Evolutionary conservation across 768 basidiomycete species (phyloP), one percentile per base, ranked within the genome.

Genomic region (Lyophyllum atratum): DNA sequence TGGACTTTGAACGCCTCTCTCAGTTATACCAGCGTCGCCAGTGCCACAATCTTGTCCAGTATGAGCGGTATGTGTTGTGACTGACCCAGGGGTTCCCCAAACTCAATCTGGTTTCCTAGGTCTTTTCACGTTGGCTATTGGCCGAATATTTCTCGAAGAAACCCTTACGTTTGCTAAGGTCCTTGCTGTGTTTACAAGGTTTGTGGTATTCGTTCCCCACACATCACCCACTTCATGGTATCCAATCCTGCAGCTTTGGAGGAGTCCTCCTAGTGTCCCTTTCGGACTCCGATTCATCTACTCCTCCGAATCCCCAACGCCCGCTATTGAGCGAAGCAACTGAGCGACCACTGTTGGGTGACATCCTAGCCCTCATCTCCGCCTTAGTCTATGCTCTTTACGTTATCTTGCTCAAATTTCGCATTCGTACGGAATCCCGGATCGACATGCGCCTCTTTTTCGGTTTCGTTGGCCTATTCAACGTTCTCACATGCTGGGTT

Each of bases 1-100:
- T 98, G 95, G 93, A 71, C 86, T 11, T 75, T 96, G 28, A 97
- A 95, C 68, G 88, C 87, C 1, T 80, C 90, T 19, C 78, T 98
- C 44, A 86, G 84, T 28, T 90, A 88, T 68, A 98, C 96, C 1
- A 93, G 88, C 64, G 95, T 98, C n/a, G 92, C 93, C 2, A 96
- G 93, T 69, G 85, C 92, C 19, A 97, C 95, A 4, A 88, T 98
- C 34, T 72, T 97, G 50, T 89, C 92, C 1, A 87, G 89, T 66
- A 95, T 87, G 79, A 95, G 93, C 61, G 94, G 95, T 94, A 62
- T 31, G 86, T 70, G 33, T 44, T 14, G 46, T 19, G 34, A 25
- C 37, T 37, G 8, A 37, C 17, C 22, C 40, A 56, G 12, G 43
- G 25, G 17, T 29, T 45, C 15, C 48, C 44, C 19, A 29, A 43